phyloP scores from a whole-genome alignment of 345 rosid species.

The Litchi chinensis region DNA sequence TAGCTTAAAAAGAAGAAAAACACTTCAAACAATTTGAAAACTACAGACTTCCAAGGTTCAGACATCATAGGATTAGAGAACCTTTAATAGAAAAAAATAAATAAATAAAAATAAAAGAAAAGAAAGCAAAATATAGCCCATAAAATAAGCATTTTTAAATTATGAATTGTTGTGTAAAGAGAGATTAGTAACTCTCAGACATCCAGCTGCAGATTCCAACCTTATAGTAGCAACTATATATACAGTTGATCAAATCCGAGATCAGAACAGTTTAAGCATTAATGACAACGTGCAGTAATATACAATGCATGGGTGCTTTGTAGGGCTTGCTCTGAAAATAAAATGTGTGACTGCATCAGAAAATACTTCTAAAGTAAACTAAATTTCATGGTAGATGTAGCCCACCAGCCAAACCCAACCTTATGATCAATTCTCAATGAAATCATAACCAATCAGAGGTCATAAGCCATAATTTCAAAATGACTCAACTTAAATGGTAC shows the following conservation, averaged over 20 bases:
- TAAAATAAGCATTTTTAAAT: neutral
- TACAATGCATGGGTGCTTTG: neutral
- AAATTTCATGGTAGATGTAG: neutral
- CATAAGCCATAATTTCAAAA: neutral
- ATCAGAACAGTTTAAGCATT: neutral
- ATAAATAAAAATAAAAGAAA: neutral
- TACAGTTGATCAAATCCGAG: neutral
- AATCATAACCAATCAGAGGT: neutral
- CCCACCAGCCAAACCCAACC: neutral
- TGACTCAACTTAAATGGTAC: neutral
- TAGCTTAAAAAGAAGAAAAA: slow-evolving; percentile 47
- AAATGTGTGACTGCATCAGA: neutral
- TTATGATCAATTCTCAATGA: neutral
- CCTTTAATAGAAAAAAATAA: neutral
- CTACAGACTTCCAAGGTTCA: neutral
- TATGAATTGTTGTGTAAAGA: neutral
- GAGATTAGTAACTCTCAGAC: neutral
- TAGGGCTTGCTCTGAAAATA: neutral
- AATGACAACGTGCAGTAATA: neutral
- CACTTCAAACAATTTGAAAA: slow-evolving; percentile 17
- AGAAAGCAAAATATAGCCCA: too few relatives aligned
- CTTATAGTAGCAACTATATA: neutral
- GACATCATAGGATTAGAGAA: slow-evolving; percentile 4
- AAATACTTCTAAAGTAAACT: neutral
- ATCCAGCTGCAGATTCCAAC: neutral